These are phyloP conservation scores for Rhodamnia argentea DNA, from an alignment of 345 rosid genomes.

Conservation along the genomic window DNA sequence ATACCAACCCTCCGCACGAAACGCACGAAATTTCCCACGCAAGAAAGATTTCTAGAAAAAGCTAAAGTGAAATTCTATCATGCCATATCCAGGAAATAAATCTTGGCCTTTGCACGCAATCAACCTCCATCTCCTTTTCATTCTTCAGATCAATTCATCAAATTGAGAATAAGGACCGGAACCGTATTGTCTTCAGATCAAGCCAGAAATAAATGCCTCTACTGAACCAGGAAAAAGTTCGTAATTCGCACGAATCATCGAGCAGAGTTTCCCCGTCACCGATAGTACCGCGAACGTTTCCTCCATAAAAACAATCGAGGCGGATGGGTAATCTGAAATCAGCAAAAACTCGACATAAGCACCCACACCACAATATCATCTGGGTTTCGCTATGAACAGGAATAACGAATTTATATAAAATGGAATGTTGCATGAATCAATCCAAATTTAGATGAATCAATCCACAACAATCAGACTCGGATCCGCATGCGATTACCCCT, in stretches of 20 bases:
- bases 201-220: not conserved
- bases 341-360: not conserved
- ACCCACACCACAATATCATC: not conserved
- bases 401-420: not conserved
- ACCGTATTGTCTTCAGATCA: not conserved
- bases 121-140: slow-evolving; percentile 21
- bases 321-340: not conserved
- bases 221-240: not conserved
- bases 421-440: not conserved
- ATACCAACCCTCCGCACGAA: slow-evolving; percentile 1
- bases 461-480: not conserved
- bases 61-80: not conserved
- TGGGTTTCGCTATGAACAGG: not conserved
- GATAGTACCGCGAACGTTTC: not conserved
- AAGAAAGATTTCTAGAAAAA: not conserved
- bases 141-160: not conserved
- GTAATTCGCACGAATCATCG: not conserved
- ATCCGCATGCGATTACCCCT: not conserved
- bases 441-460: not conserved
- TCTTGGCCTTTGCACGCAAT: slow-evolving; percentile 20
- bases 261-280: not conserved
- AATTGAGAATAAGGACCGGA: not conserved
- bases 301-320: not conserved
- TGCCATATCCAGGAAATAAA: not conserved
- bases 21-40: slow-evolving; percentile 8